Evolutionary conservation across 441 rosid species (phyloP), one percentile per base, ranked within the genome.

Genomic region (Adansonia madagascariensis): DNA sequence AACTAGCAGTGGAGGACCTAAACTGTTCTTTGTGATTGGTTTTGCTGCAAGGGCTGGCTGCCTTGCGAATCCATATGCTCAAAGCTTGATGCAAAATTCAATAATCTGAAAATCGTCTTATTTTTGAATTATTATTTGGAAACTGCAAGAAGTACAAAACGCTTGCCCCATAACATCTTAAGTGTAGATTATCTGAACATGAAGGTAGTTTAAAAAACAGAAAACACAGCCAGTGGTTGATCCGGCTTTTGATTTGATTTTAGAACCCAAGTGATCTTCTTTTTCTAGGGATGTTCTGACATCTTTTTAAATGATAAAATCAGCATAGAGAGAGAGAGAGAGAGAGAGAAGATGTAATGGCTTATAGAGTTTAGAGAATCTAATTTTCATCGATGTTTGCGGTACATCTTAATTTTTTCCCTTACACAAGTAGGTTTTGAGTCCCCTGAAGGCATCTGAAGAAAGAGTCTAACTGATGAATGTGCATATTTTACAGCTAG

Each of bases 241-340:
- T 52, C 61, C 9, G 0, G 5, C 22, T 71, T 52, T 70, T 70
- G 3, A 70, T 71, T 31, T 18, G 9, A 35, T 8, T 11, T 11
- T 55, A 35, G 27, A 71, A 46, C 17, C 52, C 41, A 72, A 72
- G 35, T 72, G 18, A 72, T 55, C 17, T 47, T 47, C 52, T 17
- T 71, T 71, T 55, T 20, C 27, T 56, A 39, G 47, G 63, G 62
- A 10, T 72, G 52, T 41, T 56, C 31, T 56, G 31, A 41, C 52
- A 17, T 18, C 35, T 39, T 72, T 31, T 72, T 11, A n/a, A 72
- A 72, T 55, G 31, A n/a, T 53, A 53, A 71, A 71, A 55, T 71
- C 24, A 31, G 62, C 46, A 50, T 3, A 24, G 1, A 50, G 59
- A 27, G 43, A 49, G 74, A 35, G 39, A 35, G 4, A 57, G 31